Base-by-base conservation (phyloP, 495 filamentous ascomycete genomes). In the Penicillium soppii region DNA sequence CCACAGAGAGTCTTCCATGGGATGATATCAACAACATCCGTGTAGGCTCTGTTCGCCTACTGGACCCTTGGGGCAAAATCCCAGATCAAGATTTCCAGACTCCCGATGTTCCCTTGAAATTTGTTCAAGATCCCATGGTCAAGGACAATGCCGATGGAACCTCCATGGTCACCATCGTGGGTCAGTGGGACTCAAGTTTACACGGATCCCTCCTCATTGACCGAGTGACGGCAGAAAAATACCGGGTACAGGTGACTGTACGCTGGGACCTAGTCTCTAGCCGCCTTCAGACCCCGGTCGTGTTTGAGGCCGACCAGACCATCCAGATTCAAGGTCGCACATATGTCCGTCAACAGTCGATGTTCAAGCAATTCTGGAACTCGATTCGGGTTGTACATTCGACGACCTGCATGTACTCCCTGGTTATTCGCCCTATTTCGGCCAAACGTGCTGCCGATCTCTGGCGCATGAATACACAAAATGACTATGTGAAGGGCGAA, bases 151-250 rank as follows among this genome's bases (percentile, higher is more conserved):
- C 89, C 5, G 92, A 97, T 63, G 94, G 94, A 25, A 97, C 92
- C 1, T 89, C 86, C n/a, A 87, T 88, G 63, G 81, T 95, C 43
- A 91, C 86, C 1, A 74, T 97, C 17, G 70, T 86, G 8, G 91
- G 88, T 7, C 94, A 97, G 63, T 99, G 94, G 94, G 95, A 97
- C 65, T 97, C 95, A 0, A 92, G 89, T 61, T 78, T 92, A 51
- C 94, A 99, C 63, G 83, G 82, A 49, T 99, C 94, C 15, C 77
- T 94, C 19, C 76, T 97, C 8, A 84, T 99, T 8, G 91, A 97
- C 63, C 83, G 91, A 16, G 85, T 88, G 9, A 97, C 94, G 13
- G 82, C 89, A 9, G 91, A 96, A 45, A 92, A 90, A 61, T 94
- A 95, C 62, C 86, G 86, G 27, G 88, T 99, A 5, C 92, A 96